Base-by-base conservation (phyloP, 139 green algal genomes). In the Picochlorum sp. region DNA sequence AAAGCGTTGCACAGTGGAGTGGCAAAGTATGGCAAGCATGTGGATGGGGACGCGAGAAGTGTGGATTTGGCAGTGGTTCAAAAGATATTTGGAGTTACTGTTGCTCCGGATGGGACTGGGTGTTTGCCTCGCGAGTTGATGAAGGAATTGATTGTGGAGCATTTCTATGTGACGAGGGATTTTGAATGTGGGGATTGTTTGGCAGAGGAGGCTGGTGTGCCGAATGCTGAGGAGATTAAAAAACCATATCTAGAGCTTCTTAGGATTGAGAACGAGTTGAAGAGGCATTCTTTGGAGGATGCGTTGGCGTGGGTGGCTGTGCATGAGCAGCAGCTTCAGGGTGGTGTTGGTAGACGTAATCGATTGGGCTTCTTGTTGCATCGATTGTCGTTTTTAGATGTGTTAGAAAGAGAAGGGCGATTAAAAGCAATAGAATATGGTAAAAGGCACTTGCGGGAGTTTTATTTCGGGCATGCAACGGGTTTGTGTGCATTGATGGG, bases 401-500 rank as follows among this genome's bases (percentile, higher is more conserved):
- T 71, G 38, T 75, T 96, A 15, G 45, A 81, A 14, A 30, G 51
- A 15, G 52, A 85, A 44, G 74, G 76, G 18, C 57, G 59, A 20
- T 30, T 21, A 3, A 75, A 68, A 1, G 91, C 91, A 2, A 71
- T 97, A 54, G 23, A 41, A 20, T 97, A 95, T 58, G 88, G 83
- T 1, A 78, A 83, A 31, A 15, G 51, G 20, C 72, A 96, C 74
- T 90, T 97, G 59, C 30, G 9, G 0, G 59, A 52, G 4, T 76
- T 87, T 23, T 34, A 71, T 16, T 13, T 4, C 63, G 24, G 24
- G 24, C 24, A 88, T 38, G 73, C 94, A 68, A 16, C 50, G 3
- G 74, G 88, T 10, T 91, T 97, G 21, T 80, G 90, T 74, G 78
- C 76, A 9, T 79, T 97, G 45, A 97, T 97, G 86, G 93, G 86